Conservation (phyloP, 2,329 filamentous ascomycete genomes). For the Ceratocystis albifundus region DNA sequence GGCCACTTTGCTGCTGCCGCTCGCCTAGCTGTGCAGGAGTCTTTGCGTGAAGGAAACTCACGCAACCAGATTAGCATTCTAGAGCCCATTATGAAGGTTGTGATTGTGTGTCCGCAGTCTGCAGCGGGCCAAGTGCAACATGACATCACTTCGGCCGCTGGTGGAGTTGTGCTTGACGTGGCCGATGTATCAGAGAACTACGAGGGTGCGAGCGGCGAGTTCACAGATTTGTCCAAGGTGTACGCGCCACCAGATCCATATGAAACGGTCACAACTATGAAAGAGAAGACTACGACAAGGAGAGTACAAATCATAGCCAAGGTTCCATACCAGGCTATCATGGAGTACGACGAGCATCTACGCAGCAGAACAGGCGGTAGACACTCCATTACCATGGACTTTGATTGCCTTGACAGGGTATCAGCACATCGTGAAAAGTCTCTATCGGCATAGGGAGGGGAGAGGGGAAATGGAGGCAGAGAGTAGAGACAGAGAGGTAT, state of each 20-base stretch:
- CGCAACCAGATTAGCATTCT: conserved; percentile 54
- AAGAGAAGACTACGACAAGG: conserved; percentile 38
- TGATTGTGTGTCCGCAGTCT: conserved; percentile 73
- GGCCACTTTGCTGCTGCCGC: conserved; percentile 54
- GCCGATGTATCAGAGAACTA: conserved; percentile 36
- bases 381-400: conserved; percentile 47
- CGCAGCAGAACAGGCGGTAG: conserved; percentile 79
- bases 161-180: conserved; percentile 63
- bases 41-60: conserved; percentile 50
- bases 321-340: conserved; percentile 92
- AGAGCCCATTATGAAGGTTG: conserved; percentile 87
- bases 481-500: background rate
- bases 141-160: conserved; percentile 60
- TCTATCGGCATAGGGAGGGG: conserved; percentile 29
- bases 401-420: conserved; percentile 47
- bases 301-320: conserved; percentile 63
- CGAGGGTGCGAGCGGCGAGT: conserved; percentile 26
- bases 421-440: conserved; percentile 44
- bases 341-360: conserved; percentile 82
- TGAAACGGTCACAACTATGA: conserved; percentile 47
- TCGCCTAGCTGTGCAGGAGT: conserved; percentile 52
- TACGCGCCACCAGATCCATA: conserved; percentile 85
- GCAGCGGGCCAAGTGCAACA: conserved; percentile 73
- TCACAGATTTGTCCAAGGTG: conserved; percentile 61
- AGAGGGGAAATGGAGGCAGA: too few species aligned